These are phyloP conservation scores for Pseudocercospora cruenta DNA, from an alignment of 2,329 filamentous ascomycete species.

Conservation along the genomic window DNA sequence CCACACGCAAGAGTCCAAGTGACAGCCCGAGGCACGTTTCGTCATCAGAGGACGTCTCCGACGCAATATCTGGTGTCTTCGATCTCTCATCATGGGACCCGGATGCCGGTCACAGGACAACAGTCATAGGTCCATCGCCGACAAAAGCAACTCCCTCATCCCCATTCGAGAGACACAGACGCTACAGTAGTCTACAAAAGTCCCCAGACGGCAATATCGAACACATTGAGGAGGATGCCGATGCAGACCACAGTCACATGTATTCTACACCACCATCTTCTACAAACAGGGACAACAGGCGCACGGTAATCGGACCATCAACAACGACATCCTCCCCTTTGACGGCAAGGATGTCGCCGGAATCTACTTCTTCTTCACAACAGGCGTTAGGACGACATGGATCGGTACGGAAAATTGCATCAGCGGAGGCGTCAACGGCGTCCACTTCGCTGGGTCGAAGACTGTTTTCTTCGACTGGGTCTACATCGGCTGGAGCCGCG, in stretches of 20 bases:
- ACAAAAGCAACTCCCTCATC: not conserved
- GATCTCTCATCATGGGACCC: slow-evolving; percentile 24
- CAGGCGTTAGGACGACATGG: not conserved
- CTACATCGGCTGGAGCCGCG: not conserved
- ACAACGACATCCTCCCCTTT: slow-evolving; percentile 8
- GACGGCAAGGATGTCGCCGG: not conserved
- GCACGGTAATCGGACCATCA: slow-evolving; percentile 26
- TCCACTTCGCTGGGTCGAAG: not conserved
- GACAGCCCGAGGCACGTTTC: slow-evolving; percentile 11
- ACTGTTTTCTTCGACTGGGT: not conserved
- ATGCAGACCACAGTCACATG: slow-evolving; percentile 11
- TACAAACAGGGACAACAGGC: slow-evolving; percentile 19
- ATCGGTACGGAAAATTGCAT: slow-evolving; percentile 12
- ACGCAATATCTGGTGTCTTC: slow-evolving; percentile 16
- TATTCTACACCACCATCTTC: slow-evolving; percentile 13
- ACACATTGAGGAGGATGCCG: slow-evolving; percentile 17
- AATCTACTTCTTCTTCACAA: not conserved
- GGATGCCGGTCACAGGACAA: slow-evolving; percentile 20
- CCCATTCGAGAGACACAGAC: slow-evolving; percentile 19
- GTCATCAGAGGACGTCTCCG: slow-evolving; percentile 15
- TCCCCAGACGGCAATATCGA: slow-evolving; percentile 20
- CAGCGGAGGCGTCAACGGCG: slow-evolving; percentile 14
- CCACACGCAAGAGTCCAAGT: slow-evolving; percentile 12
- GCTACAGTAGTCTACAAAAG: slow-evolving; percentile 26
- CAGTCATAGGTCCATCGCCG: slow-evolving; percentile 24